Evolutionary conservation across 495 filamentous ascomycete genomes (phyloP), one percentile per base, ranked within the genome.

Genomic region (Penicillium samsonianum): DNA sequence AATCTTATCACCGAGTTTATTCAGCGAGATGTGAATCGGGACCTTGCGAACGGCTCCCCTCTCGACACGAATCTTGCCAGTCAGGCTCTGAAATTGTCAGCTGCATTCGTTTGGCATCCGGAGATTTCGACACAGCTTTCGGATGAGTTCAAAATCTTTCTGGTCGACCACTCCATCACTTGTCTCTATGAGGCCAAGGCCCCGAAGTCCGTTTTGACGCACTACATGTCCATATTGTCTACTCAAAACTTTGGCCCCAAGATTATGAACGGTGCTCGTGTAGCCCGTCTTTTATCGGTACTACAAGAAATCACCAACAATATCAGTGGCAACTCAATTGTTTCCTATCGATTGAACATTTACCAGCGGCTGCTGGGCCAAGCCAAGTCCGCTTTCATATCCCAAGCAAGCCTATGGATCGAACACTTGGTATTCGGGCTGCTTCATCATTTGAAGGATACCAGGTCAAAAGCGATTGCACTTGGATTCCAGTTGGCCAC

Each of bases 381-480:
- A 69, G 79, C 81, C 11, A 88, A 80, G 56, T 63, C 77, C 4
- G 72, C 80, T 17, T 95, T 98, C 85, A 78, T 88, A 50, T 65
- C 71, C 8, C 68, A 73, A 11, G 56, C 75, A n/a, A 31, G 62
- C 3, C 43, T 73, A 22, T 98, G 93, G 92, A 79, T 96, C 37
- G 74, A 86, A 28, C 87, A 92, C 66, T 70, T 96, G n/a, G 84
- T 97, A 52, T 82, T 80, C 22, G 90, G 90, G 28, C 83, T 96
- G 72, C 81, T 96, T 20, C 90, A 90, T 68, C 85, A 72, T 50
- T 69, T 91, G 48, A 89, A 86, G 60, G 91, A 96, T 42, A 86
- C 90, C 33, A 78, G 90, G 41, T 67, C 76, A 3, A 82, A 83
- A n/a, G 91, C 92, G 12, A 86, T 98, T 22, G 70, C 80, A 1